Base-by-base conservation (phyloP, 1,284 basidiomycete species). In the Takashimella tepidaria region DNA sequence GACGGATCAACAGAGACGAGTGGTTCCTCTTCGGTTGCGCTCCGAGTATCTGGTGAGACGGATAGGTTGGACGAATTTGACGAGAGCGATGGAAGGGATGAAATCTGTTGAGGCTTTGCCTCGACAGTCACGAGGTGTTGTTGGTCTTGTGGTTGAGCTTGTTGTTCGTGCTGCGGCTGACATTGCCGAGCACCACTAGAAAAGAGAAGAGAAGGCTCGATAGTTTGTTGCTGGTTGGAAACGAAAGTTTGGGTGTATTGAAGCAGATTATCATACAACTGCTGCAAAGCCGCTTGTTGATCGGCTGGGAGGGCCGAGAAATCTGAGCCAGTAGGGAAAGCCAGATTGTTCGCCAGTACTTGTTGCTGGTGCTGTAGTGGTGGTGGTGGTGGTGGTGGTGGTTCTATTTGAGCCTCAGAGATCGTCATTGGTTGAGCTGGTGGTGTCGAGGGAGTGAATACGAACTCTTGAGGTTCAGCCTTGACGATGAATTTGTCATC, bases 271-370 rank as follows among this genome's bases (percentile, higher is more conserved):
- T 54, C 48, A 47, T 72, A 60, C 10, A 73, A 56, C 47, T 73
- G 66, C 51, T 70, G 66, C 12, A 74, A 57, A 1, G 69, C 69
- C 5, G 49, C 47, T 56, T 74, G 72, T 47, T 74, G 70, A 22
- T 68, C 67, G n/a, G 52, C 45, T 8, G 69, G 69, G 6, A 71
- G 60, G 21, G 55, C 60, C 11, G 45, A 41, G 55, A 60, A 58
- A 40, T 49, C n/a, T n/a, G n/a, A n/a, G n/a, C n/a, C 31, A 27
- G 51, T 13, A 1, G 51, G 46, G 5, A 31, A 27, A 5, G 31
- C 3, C 24, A 52, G n/a, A 42, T 53, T 26, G 26, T 41, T n/a
- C 43, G 5, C 50, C 23, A n/a, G n/a, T n/a, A n/a, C n/a, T n/a
- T n/a, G n/a, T n/a, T 40, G 50, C 45, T 47, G 55, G 49, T 45